Evolutionary conservation across 2,329 filamentous ascomycete genomes (phyloP).

Genomic region (Xylaria sp.): DNA sequence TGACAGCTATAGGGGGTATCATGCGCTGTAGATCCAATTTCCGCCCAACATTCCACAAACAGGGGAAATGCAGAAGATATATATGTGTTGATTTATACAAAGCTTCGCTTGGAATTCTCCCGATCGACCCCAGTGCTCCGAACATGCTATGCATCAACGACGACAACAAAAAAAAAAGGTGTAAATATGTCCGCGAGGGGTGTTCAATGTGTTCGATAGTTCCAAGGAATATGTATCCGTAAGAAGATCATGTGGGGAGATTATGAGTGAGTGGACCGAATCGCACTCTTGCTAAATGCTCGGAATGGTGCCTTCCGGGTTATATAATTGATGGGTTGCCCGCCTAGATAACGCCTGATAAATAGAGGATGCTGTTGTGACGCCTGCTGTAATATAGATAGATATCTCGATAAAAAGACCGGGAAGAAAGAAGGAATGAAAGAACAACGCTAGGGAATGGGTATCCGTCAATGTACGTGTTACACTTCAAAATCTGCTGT

Average conservation of each 20-base stretch:
- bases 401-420: too few species aligned
- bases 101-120: neutral
- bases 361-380: neutral
- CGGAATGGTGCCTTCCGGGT: neutral
- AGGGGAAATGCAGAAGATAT: slow-evolving; percentile 6
- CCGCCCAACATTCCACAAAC: slow-evolving; percentile 1
- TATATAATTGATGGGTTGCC: slow-evolving; percentile 5
- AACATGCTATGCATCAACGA: slow-evolving; percentile 7
- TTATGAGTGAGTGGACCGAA: slow-evolving; percentile 6
- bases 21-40: slow-evolving; percentile 17
- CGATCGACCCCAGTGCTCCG: slow-evolving; percentile 3
- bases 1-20: slow-evolving; percentile 24
- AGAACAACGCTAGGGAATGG: neutral
- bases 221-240: neutral
- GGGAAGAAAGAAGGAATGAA: neutral
- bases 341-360: slow-evolving; percentile 16
- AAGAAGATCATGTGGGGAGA: neutral
- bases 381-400: neutral
- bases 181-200: neutral
- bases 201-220: neutral
- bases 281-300: neutral
- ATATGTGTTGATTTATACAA: neutral
- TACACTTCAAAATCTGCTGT: neutral
- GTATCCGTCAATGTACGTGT: slow-evolving; percentile 6
- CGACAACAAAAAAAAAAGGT: neutral